phyloP scores from a whole-genome alignment of 495 filamentous ascomycete species.

The Podospora fimiseda region DNA sequence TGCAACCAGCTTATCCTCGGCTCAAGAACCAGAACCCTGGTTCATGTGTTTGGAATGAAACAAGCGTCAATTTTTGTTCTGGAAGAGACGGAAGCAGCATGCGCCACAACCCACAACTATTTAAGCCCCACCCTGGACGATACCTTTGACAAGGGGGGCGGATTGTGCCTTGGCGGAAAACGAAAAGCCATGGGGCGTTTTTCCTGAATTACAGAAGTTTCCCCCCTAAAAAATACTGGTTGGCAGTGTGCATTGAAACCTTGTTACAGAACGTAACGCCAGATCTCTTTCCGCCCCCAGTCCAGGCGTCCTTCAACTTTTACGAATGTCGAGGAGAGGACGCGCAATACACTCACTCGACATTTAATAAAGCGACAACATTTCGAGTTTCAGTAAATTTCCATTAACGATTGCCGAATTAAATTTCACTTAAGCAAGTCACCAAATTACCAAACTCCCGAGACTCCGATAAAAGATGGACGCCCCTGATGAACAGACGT shows the following conservation, averaged over 20 bases:
- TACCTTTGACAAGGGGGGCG: too few relatives aligned
- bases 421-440: neutral
- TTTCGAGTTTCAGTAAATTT: too few relatives aligned
- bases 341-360: too few relatives aligned
- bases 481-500: conserved; percentile 19
- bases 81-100: neutral
- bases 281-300: neutral
- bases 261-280: neutral
- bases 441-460: neutral
- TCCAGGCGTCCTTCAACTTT: too few relatives aligned
- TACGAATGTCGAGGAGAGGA: too few relatives aligned
- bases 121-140: too few relatives aligned
- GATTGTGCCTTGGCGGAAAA: neutral
- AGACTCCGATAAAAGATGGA: conserved; percentile 20
- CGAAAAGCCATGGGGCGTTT: neutral
- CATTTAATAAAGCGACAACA: too few relatives aligned
- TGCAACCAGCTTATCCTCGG: conserved; percentile 24
- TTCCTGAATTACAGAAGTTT: neutral
- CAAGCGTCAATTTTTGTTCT: neutral
- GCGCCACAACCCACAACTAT: too few relatives aligned
- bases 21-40: too few relatives aligned
- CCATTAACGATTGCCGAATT: neutral
- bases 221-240: neutral
- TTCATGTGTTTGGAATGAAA: too few relatives aligned
- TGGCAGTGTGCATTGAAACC: neutral